phyloP scores from a whole-genome alignment of 129 eudicot genomes.

The Erigeron canadensis region DNA sequence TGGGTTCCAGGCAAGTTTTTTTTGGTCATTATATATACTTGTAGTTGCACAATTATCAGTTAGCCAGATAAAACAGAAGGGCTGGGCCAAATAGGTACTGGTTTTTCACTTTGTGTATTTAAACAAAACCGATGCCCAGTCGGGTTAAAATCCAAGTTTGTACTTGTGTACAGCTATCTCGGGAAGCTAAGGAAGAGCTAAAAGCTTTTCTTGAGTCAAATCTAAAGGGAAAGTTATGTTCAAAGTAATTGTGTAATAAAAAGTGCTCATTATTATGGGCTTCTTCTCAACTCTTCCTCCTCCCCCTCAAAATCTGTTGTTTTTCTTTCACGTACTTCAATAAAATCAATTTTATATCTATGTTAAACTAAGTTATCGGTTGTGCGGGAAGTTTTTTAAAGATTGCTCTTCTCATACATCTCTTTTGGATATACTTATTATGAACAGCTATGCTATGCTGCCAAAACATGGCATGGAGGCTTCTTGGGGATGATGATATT shows the following conservation, averaged over 20 bases:
- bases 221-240: no score
- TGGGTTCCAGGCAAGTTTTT: constrained; percentile 68
- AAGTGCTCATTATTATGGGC: no score
- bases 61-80: background rate
- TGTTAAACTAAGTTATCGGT: background rate
- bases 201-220: no score
- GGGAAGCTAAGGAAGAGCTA: no score
- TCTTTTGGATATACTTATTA: constrained; percentile 14
- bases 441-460: constrained; percentile 86
- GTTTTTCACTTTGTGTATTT: no score
- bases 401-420: background rate
- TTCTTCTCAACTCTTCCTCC: no score
- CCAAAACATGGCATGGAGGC: constrained; percentile 98
- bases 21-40: background rate
- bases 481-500: constrained; percentile 95
- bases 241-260: no score
- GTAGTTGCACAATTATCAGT: background rate
- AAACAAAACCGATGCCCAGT: no score
- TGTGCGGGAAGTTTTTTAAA: background rate
- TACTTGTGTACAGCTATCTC: no score
- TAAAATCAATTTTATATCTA: background rate
- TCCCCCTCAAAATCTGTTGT: background rate
- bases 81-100: background rate
- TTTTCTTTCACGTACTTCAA: background rate
- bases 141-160: no score